Evolutionary conservation across 179 eudicot species (phyloP), one percentile per base, ranked within the genome.

Genomic region (Nepenthes alata): DNA sequence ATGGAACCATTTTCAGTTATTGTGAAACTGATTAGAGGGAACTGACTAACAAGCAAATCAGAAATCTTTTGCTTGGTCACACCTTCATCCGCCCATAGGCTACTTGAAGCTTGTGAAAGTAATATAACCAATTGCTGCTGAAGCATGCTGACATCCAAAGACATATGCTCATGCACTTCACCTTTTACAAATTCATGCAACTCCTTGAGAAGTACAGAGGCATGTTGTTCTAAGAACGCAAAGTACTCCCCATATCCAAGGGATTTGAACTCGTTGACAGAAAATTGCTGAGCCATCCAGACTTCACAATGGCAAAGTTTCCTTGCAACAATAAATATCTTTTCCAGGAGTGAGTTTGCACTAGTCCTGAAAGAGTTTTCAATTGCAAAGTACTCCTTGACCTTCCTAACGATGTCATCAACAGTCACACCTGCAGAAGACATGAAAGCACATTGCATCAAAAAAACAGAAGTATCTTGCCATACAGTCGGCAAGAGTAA

Each of bases 211-310:
- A 89, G 68, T 48, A 70, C 52, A 74, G 77, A 74, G 51, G 48
- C 55, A 68, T 90, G 70, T 57, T 67, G 72, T 78, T 81, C 87
- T 45, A 90, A 3, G 70, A 87, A 87, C 25, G 56, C 61, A 62
- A 76, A 71, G 70, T 77, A 82, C 2, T 87, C 90, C 70, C 97
- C 97, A 73, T 83, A 74, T 65, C 97, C 97, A 79, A 94, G 83
- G 60, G 77, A 79, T 67, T 76, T 79, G 55, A 94, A 94, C 35
- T 84, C 72, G 69, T 80, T 61, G 3, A 87, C 89, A 45, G 81
- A 82, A 70, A 85, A 90, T 64, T 83, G 86, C 68, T 79, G 67
- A 57, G 67, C 67, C 70, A 94, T 66, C 99, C 97, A 94, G 63
- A 55, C 44, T 74, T 87, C 94, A 70, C 94, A 90, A 36, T 63